Evolutionary conservation across 805 yeast genomes (phyloP).

Genomic region (Candida gorgasii): DNA sequence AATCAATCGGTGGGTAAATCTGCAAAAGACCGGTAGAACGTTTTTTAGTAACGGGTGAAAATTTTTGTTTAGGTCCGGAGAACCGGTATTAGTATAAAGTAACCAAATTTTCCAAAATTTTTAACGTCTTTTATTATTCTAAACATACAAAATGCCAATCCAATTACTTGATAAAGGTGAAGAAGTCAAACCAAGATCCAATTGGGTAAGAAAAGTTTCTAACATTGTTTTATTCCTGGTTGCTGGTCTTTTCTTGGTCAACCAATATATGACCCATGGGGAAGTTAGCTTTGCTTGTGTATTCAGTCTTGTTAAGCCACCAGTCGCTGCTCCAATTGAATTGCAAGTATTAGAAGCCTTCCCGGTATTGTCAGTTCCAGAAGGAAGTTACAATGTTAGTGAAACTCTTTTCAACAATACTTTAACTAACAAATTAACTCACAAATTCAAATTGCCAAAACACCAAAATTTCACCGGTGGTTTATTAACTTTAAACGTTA

Average conservation of each 20-base stretch:
- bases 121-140: neutral
- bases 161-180: conserved; percentile 15
- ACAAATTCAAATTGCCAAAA: conserved; percentile 13
- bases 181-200: neutral
- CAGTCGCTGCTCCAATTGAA: conserved; percentile 3
- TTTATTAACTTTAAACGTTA: conserved; percentile 26
- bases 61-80: neutral
- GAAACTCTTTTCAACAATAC: conserved; percentile 12
- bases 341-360: conserved; percentile 15
- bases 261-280: neutral
- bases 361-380: conserved; percentile 9
- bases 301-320: neutral
- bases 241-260: neutral
- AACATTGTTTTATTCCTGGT: conserved; percentile 1
- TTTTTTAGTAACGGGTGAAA: neutral
- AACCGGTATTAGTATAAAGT: conserved; percentile 1
- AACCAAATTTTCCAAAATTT: neutral
- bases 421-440: conserved; percentile 12
- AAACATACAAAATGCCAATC: conserved; percentile 10
- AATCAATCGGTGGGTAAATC: neutral
- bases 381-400: conserved; percentile 1
- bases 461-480: conserved; percentile 26
- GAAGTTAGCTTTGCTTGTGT: neutral
- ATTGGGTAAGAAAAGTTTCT: conserved; percentile 1
- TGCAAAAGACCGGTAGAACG: neutral